These are phyloP conservation scores for Pythium brachiatum DNA, from an alignment of 352 stramenopile genomes.

Conservation along the genomic window DNA sequence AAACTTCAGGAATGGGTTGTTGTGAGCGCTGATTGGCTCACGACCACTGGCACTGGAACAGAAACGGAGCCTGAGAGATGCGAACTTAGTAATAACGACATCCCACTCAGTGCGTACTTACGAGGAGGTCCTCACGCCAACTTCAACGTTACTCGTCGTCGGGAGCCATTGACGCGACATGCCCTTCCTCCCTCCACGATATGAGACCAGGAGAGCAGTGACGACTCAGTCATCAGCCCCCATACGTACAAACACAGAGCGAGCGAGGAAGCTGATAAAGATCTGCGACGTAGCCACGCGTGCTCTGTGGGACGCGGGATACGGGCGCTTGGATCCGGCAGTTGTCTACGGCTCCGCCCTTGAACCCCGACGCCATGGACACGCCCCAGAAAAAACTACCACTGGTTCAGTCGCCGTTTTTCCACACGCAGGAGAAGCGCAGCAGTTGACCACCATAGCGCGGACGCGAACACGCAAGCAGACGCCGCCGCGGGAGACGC, in stretches of 20 bases:
- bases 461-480: conserved; percentile 15
- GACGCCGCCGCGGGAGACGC: background rate
- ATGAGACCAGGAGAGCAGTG: background rate
- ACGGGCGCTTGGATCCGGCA: background rate
- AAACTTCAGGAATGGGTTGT: background rate
- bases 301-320: conserved; percentile 11
- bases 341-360: conserved; percentile 13
- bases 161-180: too few relatives aligned
- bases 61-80: background rate
- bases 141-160: background rate
- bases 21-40: background rate
- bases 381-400: background rate
- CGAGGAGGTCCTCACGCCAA: too few relatives aligned
- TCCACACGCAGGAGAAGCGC: background rate
- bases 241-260: too few relatives aligned
- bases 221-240: background rate
- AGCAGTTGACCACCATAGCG: conserved; percentile 18
- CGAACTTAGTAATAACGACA: background rate
- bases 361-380: conserved; percentile 1
- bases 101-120: background rate
- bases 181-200: too few relatives aligned
- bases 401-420: conserved; percentile 20
- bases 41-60: background rate
- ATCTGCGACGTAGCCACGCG: background rate
- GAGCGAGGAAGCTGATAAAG: background rate